Evolutionary conservation across 371 early-diverging fungal genomes (phyloP), one percentile per base, ranked within the genome.

Genomic region (Circinella umbellata): DNA sequence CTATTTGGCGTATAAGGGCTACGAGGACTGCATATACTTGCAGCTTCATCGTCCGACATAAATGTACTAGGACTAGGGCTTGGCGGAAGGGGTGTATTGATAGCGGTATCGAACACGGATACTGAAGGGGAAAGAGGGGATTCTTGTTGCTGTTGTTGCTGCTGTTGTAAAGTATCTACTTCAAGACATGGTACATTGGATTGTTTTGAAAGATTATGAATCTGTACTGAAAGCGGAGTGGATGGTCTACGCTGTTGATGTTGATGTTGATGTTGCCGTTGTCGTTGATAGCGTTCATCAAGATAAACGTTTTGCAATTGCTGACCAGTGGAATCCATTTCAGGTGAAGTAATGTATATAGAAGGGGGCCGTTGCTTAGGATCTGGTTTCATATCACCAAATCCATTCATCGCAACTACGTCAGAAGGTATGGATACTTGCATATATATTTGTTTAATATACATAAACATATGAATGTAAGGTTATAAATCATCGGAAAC

Each of bases 11-110:
- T 69, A 59, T 69, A 64, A 18, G 73, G 73, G 39, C 73, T 73
- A 61, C 66, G 73, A 13, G 69, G 69, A 54, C 73, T 69, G 49
- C 65, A 73, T 47, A 68, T 27, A 59, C 65, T 69, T 36, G 68
- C 57, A 18, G 62, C 63, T 10, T 70, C 74, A n/a, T 74, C 70
- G 42, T 74, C 74, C 7, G 74, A 70, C 36, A 74, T 53, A 57
- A 71, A 68, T 4, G 70, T 46, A 46, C 69, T 54, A 11, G 76
- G 76, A 34, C 66, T 69, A 10, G 76, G 76, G 20, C 70, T 76
- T 11, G 76, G 68, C 2, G 67, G 67, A 15, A 66, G 47, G 8
- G 67, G 67, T 5, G 67, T 66, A 36, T 66, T 66, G 59, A 66
- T 59, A 38, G 67, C 67, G 10, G 60, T 39, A 5, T 62, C 42